Base-by-base conservation (phyloP, 805 yeast species). In the Zygosaccharomyces lentus region DNA sequence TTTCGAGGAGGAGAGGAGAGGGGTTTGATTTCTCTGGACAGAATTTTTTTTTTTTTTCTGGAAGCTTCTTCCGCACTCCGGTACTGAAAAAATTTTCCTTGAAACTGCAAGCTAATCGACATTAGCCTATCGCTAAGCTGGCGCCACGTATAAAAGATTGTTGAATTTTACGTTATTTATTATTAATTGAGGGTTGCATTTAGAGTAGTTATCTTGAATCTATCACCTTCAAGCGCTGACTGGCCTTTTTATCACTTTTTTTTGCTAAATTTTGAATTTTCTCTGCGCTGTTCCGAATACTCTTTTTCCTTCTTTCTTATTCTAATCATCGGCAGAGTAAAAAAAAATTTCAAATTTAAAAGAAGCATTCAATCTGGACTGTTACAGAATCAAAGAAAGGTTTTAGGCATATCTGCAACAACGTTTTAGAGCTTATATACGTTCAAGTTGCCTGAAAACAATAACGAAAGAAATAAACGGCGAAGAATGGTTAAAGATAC, bases 401-500 rank as follows among this genome's bases (percentile, higher is more conserved):
- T 12, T 29, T 12, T 13, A 12, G n/a, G 8, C 15, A 10, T 16
- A 29, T 29, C 32, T 29, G 13, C 32, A 29, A 13, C 32, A 29
- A 29, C 32, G 4, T 29, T 29, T 29, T n/a, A 29, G 32, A 29
- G 32, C 16, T 29, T 9, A 10, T 29, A 29, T 8, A 29, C 12
- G 23, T 38, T 38, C 41, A 38, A 26, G 34, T 23, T 38, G 32
- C n/a, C 32, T 6, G n/a, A 29, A 7, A 29, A 29, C 15, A 29
- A 36, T 37, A 39, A 41, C 32, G 17, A 34, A 13, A 48, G 37
- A 40, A 42, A 41, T 31, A 57, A 58, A 53, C 56, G 58, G 26
- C 35, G 43, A 43, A 69, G 55, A 51, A 85, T 86, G 95, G 93
- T 82, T 50, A 84, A 80, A 62, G 95, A 86, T 49, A 82, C 93